Percentiles rank a stretch among this genome's conserved stretches.
These are phyloP conservation scores for Fusarium tricinctum DNA, from an alignment of 2,329 filamentous ascomycete species.

Conservation along the genomic window DNA sequence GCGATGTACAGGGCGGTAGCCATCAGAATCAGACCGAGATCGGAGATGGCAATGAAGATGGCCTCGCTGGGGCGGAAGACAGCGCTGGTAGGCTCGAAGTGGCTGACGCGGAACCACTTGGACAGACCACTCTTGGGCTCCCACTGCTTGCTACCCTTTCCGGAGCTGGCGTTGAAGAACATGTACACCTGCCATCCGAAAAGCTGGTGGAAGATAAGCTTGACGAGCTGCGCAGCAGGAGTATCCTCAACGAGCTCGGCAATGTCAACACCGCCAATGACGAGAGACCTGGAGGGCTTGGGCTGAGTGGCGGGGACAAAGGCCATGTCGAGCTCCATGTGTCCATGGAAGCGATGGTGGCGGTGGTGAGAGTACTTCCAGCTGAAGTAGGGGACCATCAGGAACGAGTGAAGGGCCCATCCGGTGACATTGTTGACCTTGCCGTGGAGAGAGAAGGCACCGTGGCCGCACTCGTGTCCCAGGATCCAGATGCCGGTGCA, in stretches of 20 bases:
- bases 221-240: slow-evolving; percentile 67
- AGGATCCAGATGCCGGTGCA: slow-evolving; percentile 79
- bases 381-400: slow-evolving; percentile 78
- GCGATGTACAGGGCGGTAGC: slow-evolving; percentile 65
- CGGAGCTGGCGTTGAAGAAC: slow-evolving; percentile 69
- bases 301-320: slow-evolving; percentile 68
- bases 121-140: slow-evolving; percentile 49
- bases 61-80: slow-evolving; percentile 72
- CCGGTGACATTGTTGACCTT: slow-evolving; percentile 72
- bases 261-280: slow-evolving; percentile 59
- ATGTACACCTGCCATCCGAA: slow-evolving; percentile 76
- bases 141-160: slow-evolving; percentile 63
- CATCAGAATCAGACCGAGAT: slow-evolving; percentile 70
- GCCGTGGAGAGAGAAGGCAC: slow-evolving; percentile 72
- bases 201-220: slow-evolving; percentile 73
- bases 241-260: slow-evolving; percentile 73
- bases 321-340: slow-evolving; percentile 77
- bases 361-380: slow-evolving; percentile 80
- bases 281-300: slow-evolving; percentile 53
- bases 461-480: slow-evolving; percentile 79
- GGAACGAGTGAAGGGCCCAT: slow-evolving; percentile 74
- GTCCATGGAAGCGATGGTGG: slow-evolving; percentile 77
- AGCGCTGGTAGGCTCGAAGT: slow-evolving; percentile 73
- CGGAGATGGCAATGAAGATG: slow-evolving; percentile 69
- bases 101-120: slow-evolving; percentile 63